Evolutionary conservation across 2,329 filamentous ascomycete genomes (phyloP), one percentile per base, ranked within the genome.

Genomic region (Sclerotinia nivalis): DNA sequence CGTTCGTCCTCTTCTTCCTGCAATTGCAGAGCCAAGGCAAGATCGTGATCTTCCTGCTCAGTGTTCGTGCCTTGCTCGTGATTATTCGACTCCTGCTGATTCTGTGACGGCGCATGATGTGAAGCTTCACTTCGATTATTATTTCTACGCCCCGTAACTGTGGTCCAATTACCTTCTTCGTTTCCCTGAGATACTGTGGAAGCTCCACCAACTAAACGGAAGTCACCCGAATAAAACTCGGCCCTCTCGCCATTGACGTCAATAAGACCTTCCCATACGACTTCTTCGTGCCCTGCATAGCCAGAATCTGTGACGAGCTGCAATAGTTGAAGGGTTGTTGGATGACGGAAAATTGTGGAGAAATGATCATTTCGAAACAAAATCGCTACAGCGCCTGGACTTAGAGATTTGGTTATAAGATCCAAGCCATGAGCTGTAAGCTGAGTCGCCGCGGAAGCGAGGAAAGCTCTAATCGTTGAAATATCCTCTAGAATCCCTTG

Each of bases 291-390:
- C 13, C 85, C 87, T 15, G 91, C 89, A 77, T 97, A 99, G 0
- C 96, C 96, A 37, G 93, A 91, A 78, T 99, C 96, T 0, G 96
- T 98, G 20, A 99, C 93, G 4, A 99, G 83, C 0, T 92, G 93
- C 73, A 95, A 87, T 1, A 98, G 84, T 73, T 92, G 86, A 54
- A 88, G 84, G 0, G 90, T 93, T 58, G 89, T 83, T 0, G 95
- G 93, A 75, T 98, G 93, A 71, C 94, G 93, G 80, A 97, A 97
- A 0, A 99, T 80, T 0, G 95, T 98, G 55, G 93, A 93, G 77
- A 99, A 99, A 79, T 99, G 96, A 77, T 99, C 95, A 76, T 99
- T 99, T 37, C 96, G 88, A 82, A 99, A 99, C 1, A 99, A 81
- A 64, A 99, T 98, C 0, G 93, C 93, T 72, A 97, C 88, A 1